Evolutionary conservation across 1,139 yeast species (phyloP), one percentile per base, ranked within the genome.

Genomic region (Hyphopichia wangnamkhiaoensis): DNA sequence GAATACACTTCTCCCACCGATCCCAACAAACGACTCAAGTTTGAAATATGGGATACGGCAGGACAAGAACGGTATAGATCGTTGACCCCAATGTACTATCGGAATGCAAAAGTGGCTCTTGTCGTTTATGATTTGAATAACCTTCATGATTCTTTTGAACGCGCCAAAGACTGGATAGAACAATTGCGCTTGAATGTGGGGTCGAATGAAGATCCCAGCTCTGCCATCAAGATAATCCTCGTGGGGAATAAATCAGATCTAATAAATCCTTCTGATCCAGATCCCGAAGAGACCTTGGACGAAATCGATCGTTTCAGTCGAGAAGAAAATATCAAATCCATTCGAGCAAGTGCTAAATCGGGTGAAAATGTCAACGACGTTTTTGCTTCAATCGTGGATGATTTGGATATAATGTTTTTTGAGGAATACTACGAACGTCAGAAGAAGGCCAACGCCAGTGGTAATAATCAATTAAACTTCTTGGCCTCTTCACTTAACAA

Each of bases 11-110:
- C 66, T 4, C 34, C 45, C 12, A 40, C 43, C 12, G 30, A 46
- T 24, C 42, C 50, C 17, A 49, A 49, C 15, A 48, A 52, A 31
- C 41, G 41, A 18, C 44, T 71, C 34, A 68, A 67, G 46, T 65
- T 70, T 43, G 77, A 73, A 45, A 69, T 73, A 42, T 73, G 79
- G 79, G 79, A 73, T 44, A 73, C 79, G n/a, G 78, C 78, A 2
- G 79, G 79, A 25, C 79, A 73, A 49, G 79, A 73, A 43, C 49
- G 79, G 34, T 73, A 73, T 53, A 58, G 69, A 43, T 68, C 74
- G 9, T 57, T 73, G 31, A 72, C 77, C 1, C 79, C 79, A 4
- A 73, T 73, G 79, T 73, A 73, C 52, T 73, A 73, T 49, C 49
- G 79, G 25, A 69, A 71, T 45, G 72, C 76, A 31, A 63, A 61